A percentile compares a stretch with the other conserved stretches of the same genome.
These are phyloP conservation scores for Gossypium longicalyx DNA, from an alignment of 345 rosid genomes.

Conservation along the genomic window DNA sequence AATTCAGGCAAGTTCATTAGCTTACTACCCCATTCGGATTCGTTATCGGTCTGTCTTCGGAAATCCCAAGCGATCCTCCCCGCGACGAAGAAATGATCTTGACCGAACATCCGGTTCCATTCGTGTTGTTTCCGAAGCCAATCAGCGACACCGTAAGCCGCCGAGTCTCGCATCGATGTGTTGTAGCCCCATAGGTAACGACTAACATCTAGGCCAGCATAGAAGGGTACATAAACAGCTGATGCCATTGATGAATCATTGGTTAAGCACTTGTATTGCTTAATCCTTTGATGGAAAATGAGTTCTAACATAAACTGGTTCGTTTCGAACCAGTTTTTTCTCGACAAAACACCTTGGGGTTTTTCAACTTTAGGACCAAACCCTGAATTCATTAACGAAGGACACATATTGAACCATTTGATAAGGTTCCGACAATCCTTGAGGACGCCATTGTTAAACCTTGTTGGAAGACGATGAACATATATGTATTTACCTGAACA, in stretches of 20 bases:
- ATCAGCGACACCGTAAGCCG: conserved; percentile 22
- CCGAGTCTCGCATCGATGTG: conserved; percentile 36
- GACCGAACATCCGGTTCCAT: conserved; percentile 51
- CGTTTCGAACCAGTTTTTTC: conserved; percentile 35
- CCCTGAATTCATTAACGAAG: conserved; percentile 33
- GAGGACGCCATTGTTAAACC: conserved; percentile 43
- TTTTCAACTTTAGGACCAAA: conserved; percentile 40
- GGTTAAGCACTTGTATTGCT: conserved; percentile 50
- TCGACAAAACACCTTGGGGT: conserved; percentile 11
- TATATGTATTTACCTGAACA: conserved; percentile 46
- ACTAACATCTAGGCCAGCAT: conserved; percentile 49
- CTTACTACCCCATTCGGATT: conserved; percentile 45
- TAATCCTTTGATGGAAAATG: conserved; percentile 50
- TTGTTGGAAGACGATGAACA: conserved; percentile 38
- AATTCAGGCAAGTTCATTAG: conserved; percentile 46
- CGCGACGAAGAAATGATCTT: conserved; percentile 56
- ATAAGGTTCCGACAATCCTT: conserved; percentile 31
- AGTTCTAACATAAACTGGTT: conserved; percentile 55
- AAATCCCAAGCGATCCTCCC: conserved; percentile 62
- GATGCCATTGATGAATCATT: conserved; percentile 49
- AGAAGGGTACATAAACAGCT: conserved; percentile 45
- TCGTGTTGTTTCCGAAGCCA: conserved; percentile 39
- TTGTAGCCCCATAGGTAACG: conserved; percentile 43
- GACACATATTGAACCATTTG: conserved; percentile 52
- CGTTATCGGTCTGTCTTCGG: conserved; percentile 13